Base-by-base conservation (phyloP, 169 alveolate genomes). In the Eimeria necatrix region DNA sequence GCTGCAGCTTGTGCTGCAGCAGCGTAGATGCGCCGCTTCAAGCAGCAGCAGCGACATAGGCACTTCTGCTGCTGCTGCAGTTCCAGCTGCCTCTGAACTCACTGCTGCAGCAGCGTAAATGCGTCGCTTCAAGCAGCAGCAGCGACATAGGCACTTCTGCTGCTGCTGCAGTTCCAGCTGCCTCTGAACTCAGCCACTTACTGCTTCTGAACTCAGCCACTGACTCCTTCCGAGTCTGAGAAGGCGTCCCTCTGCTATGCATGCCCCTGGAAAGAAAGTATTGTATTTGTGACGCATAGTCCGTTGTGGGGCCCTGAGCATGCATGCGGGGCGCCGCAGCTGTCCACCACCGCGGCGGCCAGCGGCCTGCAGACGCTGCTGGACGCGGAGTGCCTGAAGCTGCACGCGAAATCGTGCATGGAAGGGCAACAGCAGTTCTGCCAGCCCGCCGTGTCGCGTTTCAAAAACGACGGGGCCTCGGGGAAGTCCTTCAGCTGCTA, bases 391-490 rank as follows among this genome's bases (percentile, higher is more conserved):
- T 59, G 70, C 18, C n/a, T 59, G 70, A 3, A 59, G 70, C 70
- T 4, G n/a, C n/a, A 16, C 70, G 70, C 70, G 70, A 5, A 59
- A n/a, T n/a, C 6, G 6, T 59, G 70, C 70, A 5, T 4, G 24
- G 70, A 59, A 16, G 16, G 16, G 24, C 24, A 59, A 16, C 6
- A 3, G 16, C 7, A 3, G 70, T 59, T 59, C 70, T 59, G 70
- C 70, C 70, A 59, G 70, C 70, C 70, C n/a, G 70, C 70, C 70
- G 9, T 59, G n/a, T 16, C 70, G 70, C 70, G 70, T 59, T 59
- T 16, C n/a, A 3, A 59, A n/a, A n/a, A 0, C n/a, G 16, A 59
- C 70, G 16, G 24, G 16, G 5, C 70, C 24, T 4, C 18, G 18
- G 70, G 70, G 16, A 59, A 59, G n/a, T 16, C 16, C 16, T 59